phyloP scores from a whole-genome alignment of 2,329 filamentous ascomycete genomes.

The Fusarium odoratissimum region DNA sequence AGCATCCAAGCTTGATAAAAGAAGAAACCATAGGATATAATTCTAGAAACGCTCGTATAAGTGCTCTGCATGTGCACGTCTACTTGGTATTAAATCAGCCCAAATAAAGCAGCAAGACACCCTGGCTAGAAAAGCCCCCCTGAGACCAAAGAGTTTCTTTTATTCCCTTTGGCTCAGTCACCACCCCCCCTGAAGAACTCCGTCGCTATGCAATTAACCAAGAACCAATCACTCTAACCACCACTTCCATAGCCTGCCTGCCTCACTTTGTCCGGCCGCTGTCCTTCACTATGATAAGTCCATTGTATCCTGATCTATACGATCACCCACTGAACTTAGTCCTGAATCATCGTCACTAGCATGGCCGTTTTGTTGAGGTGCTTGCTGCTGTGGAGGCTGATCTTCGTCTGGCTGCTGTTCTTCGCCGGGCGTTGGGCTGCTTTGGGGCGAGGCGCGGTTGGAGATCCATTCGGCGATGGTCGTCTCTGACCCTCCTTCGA shows the following conservation, averaged over 20 bases:
- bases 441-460: slow-evolving; percentile 42
- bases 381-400: slow-evolving; percentile 11
- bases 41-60: background rate
- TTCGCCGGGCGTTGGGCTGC: slow-evolving; percentile 15
- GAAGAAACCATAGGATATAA: background rate
- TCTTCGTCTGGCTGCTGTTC: slow-evolving; percentile 11
- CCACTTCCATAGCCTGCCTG: background rate
- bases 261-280: background rate
- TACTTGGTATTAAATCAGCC: background rate
- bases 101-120: slow-evolving; percentile 14
- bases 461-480: slow-evolving; percentile 54
- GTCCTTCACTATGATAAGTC: slow-evolving; percentile 53
- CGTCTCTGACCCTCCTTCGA: slow-evolving; percentile 75
- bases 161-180: slow-evolving; percentile 15
- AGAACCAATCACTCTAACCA: slow-evolving; percentile 6
- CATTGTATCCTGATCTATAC: slow-evolving; percentile 59
- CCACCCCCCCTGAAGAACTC: slow-evolving; percentile 39
- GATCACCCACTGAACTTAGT: slow-evolving; percentile 67
- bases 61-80: background rate
- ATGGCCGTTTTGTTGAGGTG: slow-evolving; percentile 41
- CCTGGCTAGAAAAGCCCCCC: background rate
- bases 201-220: slow-evolving; percentile 45
- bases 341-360: slow-evolving; percentile 60
- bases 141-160: slow-evolving; percentile 15
- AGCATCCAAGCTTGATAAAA: background rate